A percentile compares a stretch with the other conserved stretches of the same genome.
Evolutionary conservation across 2,329 filamentous ascomycete species (phyloP).

Genomic region (Aquanectria penicillioides): DNA sequence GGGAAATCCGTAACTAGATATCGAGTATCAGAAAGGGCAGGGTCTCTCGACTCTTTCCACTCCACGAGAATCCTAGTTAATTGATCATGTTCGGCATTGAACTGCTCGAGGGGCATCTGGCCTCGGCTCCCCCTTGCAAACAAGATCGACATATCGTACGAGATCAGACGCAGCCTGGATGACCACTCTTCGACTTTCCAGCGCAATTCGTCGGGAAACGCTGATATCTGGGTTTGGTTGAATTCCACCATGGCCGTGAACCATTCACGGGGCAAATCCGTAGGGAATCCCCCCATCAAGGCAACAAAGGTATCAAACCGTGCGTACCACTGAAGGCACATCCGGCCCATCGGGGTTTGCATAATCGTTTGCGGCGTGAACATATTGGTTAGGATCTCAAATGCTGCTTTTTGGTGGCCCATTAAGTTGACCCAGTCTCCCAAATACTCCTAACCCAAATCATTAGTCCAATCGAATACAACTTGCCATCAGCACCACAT

Average conservation of each 20-base stretch:
- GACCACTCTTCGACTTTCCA: slow-evolving; percentile 75
- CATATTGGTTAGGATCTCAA: slow-evolving; percentile 80
- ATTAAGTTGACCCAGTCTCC: slow-evolving; percentile 96
- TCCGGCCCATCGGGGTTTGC: slow-evolving; percentile 74
- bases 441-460: slow-evolving; percentile 77
- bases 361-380: slow-evolving; percentile 81
- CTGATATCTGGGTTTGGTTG: slow-evolving; percentile 66
- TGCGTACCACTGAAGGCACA: slow-evolving; percentile 87
- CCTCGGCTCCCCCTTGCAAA: slow-evolving; percentile 75
- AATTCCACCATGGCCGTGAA: slow-evolving; percentile 73
- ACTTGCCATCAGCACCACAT: slow-evolving; percentile 25
- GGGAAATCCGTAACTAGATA: slow-evolving; percentile 73
- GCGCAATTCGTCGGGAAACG: slow-evolving; percentile 69
- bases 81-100: slow-evolving; percentile 67
- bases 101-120: slow-evolving; percentile 72
- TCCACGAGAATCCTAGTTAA: slow-evolving; percentile 59
- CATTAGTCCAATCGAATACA: slow-evolving; percentile 21
- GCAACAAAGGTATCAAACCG: slow-evolving; percentile 88
- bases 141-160: slow-evolving; percentile 81
- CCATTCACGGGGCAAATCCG: slow-evolving; percentile 81
- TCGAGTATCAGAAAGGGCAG: slow-evolving; percentile 67
- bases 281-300: slow-evolving; percentile 81
- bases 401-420: slow-evolving; percentile 90
- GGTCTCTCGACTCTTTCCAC: slow-evolving; percentile 68
- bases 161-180: slow-evolving; percentile 75